Percentiles rank a stretch among this genome's conserved stretches.
Conservation (phyloP, 2,329 filamentous ascomycete genomes). For the Monilinia vaccinii-corymbosi region DNA sequence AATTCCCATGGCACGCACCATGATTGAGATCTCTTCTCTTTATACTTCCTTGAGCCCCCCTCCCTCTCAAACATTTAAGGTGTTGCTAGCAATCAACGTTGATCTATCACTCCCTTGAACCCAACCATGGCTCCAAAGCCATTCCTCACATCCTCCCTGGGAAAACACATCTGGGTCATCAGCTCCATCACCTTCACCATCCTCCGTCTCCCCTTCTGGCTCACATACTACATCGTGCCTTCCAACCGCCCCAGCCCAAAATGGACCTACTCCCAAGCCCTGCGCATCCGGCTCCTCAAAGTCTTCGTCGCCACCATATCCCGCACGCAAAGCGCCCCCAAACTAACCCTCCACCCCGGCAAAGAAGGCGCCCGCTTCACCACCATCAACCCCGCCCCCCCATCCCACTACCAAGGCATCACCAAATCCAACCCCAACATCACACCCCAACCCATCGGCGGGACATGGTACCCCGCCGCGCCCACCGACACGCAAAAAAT, state of each 20-base stretch:
- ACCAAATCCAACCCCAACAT: neutral
- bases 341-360: neutral
- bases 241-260: neutral
- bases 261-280: constrained; percentile 5
- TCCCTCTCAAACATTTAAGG: too few species aligned
- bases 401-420: neutral
- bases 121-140: neutral
- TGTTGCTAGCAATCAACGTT: too few species aligned
- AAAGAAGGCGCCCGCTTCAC: neutral
- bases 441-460: constrained; percentile 15
- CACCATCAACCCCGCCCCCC: neutral
- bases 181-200: neutral
- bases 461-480: constrained; percentile 27
- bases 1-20: too few species aligned
- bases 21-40: too few species aligned
- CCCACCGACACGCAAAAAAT: neutral
- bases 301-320: neutral
- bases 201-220: constrained; percentile 4
- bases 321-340: neutral
- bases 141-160: neutral
- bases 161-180: neutral
- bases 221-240: neutral
- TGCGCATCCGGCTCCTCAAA: neutral
- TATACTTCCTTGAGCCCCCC: too few species aligned
- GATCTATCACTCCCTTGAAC: too few species aligned